Conservation (phyloP, 768 basidiomycete genomes). For the Boletus tomentosulus region DNA sequence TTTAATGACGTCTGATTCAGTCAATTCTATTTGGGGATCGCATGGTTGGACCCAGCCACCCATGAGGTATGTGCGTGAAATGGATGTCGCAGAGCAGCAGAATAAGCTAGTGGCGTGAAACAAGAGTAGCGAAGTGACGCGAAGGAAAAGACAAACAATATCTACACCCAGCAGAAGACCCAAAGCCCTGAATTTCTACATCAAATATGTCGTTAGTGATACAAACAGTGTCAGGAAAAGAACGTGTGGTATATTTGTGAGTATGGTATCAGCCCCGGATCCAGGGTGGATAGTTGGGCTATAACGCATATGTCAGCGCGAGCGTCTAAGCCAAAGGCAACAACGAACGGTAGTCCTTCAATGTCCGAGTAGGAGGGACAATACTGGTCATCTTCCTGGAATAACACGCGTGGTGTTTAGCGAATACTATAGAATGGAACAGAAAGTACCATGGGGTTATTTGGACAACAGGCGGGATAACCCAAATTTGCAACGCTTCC, state of each 20-base stretch:
- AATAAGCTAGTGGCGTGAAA: not conserved
- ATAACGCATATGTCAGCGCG: slow-evolving; percentile 6
- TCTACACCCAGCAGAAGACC: slow-evolving; percentile 1
- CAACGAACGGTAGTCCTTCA: slow-evolving; percentile 56
- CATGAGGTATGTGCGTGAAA: not conserved
- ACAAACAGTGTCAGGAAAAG: slow-evolving; percentile 17
- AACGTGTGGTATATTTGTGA: slow-evolving; percentile 12
- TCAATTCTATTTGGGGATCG: not conserved
- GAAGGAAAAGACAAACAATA: not conserved
- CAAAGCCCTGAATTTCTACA: slow-evolving; percentile 12
- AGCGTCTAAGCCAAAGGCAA: not conserved
- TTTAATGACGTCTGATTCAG: not conserved
- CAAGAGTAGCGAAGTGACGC: not conserved
- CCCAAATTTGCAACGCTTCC: slow-evolving; percentile 62
- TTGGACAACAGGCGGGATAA: slow-evolving; percentile 67
- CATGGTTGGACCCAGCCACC: not conserved
- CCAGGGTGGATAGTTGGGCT: slow-evolving; percentile 32
- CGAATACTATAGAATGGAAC: not conserved
- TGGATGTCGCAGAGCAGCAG: not conserved
- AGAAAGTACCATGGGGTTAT: slow-evolving; percentile 52
- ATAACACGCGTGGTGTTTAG: slow-evolving; percentile 5
- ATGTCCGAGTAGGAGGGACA: slow-evolving; percentile 72
- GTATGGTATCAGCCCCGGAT: slow-evolving; percentile 13
- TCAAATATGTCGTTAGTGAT: slow-evolving; percentile 13
- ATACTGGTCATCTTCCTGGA: slow-evolving; percentile 45